phyloP scores from a whole-genome alignment of 306 rosid species.

The Cicer cuneatum region DNA sequence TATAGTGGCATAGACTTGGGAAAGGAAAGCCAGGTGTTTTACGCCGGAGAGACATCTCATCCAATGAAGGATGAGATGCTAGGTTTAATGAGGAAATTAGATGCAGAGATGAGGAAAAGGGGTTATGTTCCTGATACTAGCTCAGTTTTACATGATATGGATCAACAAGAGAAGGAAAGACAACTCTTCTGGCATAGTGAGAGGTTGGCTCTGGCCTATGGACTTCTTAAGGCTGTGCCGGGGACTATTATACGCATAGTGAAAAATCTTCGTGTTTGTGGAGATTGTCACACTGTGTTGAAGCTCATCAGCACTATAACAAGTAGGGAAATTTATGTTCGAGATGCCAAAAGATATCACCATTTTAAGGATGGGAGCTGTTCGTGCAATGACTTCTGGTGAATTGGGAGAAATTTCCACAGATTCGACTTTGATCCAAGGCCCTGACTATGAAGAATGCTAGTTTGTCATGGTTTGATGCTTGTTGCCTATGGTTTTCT shows the following conservation, averaged over 20 bases:
- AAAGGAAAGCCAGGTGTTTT: constrained; percentile 74
- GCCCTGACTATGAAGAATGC: constrained; percentile 30
- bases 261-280: constrained; percentile 87
- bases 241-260: constrained; percentile 74
- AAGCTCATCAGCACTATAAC: constrained; percentile 72
- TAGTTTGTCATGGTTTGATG: background rate
- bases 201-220: constrained; percentile 83
- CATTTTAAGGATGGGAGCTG: constrained; percentile 77
- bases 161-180: constrained; percentile 79
- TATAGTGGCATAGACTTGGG: constrained; percentile 78
- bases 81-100: constrained; percentile 63
- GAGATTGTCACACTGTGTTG: constrained; percentile 85
- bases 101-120: constrained; percentile 73
- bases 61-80: constrained; percentile 75
- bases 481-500: constrained; percentile 1
- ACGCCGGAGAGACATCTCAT: constrained; percentile 84
- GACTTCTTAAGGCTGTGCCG: constrained; percentile 72
- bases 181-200: constrained; percentile 93
- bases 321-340: constrained; percentile 72
- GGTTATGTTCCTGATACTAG: constrained; percentile 88
- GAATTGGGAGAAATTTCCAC: constrained; percentile 38
- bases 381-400: constrained; percentile 92
- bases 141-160: constrained; percentile 84
- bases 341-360: constrained; percentile 84
- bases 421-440: constrained; percentile 7